Evolutionary conservation across 768 basidiomycete species (phyloP).

Genomic region (Dacryopinax primogenitus): DNA sequence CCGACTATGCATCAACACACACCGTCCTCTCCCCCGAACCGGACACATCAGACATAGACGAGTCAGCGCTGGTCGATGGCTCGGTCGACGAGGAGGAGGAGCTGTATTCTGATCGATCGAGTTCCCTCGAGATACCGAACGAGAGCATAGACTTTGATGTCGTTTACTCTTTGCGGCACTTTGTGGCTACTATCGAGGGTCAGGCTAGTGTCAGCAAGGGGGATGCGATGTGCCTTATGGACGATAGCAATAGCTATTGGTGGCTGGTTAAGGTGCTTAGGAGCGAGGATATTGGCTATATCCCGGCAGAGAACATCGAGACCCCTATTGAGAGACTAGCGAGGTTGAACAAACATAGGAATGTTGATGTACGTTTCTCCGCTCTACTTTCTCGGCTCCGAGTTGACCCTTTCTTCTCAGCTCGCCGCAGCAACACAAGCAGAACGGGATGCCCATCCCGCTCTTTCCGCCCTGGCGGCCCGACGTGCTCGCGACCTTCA

Average conservation of each 20-base stretch:
- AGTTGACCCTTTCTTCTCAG: conserved; percentile 27
- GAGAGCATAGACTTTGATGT: conserved; percentile 88
- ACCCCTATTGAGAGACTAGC: conserved; percentile 95
- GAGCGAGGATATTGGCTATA: conserved; percentile 97
- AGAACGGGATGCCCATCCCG: conserved; percentile 47
- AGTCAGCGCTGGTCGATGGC: background rate
- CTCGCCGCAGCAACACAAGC: conserved; percentile 61
- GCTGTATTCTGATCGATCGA: conserved; percentile 43
- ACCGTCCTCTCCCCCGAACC: conserved; percentile 7
- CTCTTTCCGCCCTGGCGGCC: conserved; percentile 38
- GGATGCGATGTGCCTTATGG: conserved; percentile 89
- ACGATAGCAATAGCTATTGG: conserved; percentile 99
- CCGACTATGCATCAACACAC: background rate
- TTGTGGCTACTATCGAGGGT: conserved; percentile 94
- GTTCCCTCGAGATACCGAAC: conserved; percentile 74
- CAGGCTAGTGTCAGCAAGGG: conserved; percentile 99
- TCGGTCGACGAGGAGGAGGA: background rate
- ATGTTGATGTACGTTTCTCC: conserved; percentile 65
- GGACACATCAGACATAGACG: background rate
- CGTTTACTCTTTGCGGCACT: conserved; percentile 88
- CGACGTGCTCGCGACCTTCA: conserved; percentile 39
- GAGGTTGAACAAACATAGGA: conserved; percentile 89
- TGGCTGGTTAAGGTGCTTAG: conserved; percentile 98
- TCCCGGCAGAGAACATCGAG: conserved; percentile 98
- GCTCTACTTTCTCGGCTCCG: background rate